A percentile compares a stretch with the other conserved stretches of the same genome.
Conservation (phyloP, 495 filamentous ascomycete genomes). For the Amniculicola lignicola region DNA sequence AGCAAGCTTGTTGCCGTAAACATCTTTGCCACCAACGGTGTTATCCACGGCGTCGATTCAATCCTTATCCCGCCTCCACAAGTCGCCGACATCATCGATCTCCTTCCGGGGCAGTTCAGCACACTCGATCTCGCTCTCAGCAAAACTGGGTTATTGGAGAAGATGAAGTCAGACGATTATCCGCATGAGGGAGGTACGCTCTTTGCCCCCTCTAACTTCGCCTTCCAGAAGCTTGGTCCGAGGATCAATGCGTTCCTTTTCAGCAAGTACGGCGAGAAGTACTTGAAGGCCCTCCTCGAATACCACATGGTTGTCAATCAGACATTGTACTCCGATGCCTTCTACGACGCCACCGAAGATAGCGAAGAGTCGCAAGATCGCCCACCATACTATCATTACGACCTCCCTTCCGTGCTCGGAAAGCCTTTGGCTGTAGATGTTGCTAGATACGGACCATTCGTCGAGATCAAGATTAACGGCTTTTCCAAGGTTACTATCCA, state of each 20-base stretch:
- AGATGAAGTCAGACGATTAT: constrained; percentile 44
- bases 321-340: constrained; percentile 80
- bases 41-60: constrained; percentile 71
- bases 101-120: constrained; percentile 69
- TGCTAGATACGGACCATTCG: constrained; percentile 56
- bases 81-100: constrained; percentile 56
- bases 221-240: constrained; percentile 68
- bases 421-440: constrained; percentile 64
- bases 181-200: constrained; percentile 58
- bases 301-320: constrained; percentile 74
- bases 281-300: constrained; percentile 67
- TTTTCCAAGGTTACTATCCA: constrained; percentile 55
- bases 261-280: constrained; percentile 62
- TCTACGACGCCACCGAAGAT: constrained; percentile 51
- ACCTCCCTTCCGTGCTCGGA: constrained; percentile 65
- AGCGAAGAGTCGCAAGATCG: constrained; percentile 26
- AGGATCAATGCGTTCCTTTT: constrained; percentile 75
- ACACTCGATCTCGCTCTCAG: constrained; percentile 69
- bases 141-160: constrained; percentile 62
- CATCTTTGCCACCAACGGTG: constrained; percentile 68
- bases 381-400: constrained; percentile 43
- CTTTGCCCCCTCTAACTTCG: constrained; percentile 73
- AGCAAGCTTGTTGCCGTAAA: constrained; percentile 62
- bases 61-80: constrained; percentile 71
- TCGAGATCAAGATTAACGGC: constrained; percentile 69